phyloP scores from a whole-genome alignment of 768 basidiomycete species.

The Fomitopsis pulvina region DNA sequence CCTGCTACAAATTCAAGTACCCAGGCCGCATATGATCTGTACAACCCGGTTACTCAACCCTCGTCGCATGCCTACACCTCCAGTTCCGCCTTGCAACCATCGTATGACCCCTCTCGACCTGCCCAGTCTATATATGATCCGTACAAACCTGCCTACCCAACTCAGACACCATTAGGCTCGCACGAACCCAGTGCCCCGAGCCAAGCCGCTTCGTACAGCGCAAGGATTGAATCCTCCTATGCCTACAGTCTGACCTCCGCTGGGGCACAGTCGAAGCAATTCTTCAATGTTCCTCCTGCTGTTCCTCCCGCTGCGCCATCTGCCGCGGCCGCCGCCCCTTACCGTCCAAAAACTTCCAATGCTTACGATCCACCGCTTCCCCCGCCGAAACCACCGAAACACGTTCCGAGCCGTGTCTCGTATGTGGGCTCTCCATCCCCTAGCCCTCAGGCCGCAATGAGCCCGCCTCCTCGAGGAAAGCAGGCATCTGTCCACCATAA shows the following conservation, averaged over 20 bases:
- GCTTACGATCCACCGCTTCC: conserved; percentile 77
- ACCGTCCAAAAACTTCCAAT: conserved; percentile 57
- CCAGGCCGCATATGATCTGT: conserved; percentile 23
- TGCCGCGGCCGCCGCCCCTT: conserved; percentile 37
- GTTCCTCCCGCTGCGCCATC: conserved; percentile 21
- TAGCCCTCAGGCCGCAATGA: background rate
- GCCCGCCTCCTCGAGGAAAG: background rate
- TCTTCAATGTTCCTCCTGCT: conserved; percentile 1
- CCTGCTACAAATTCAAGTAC: no score
- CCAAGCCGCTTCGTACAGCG: background rate
- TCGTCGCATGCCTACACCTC: conserved; percentile 19
- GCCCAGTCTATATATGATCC: conserved; percentile 6
- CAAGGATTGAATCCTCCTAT: background rate
- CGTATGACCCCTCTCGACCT: conserved; percentile 15
- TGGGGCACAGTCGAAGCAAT: background rate
- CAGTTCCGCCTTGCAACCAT: conserved; percentile 8
- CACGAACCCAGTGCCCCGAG: background rate
- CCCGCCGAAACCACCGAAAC: conserved; percentile 33
- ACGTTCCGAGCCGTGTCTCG: background rate
- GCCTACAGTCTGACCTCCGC: background rate
- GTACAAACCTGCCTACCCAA: conserved; percentile 21
- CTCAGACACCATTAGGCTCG: background rate
- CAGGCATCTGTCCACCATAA: background rate
- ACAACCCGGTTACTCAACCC: conserved; percentile 14
- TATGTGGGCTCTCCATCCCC: background rate